Conservation (phyloP, 345 rosid genomes). For the Turnera subulata region DNA sequence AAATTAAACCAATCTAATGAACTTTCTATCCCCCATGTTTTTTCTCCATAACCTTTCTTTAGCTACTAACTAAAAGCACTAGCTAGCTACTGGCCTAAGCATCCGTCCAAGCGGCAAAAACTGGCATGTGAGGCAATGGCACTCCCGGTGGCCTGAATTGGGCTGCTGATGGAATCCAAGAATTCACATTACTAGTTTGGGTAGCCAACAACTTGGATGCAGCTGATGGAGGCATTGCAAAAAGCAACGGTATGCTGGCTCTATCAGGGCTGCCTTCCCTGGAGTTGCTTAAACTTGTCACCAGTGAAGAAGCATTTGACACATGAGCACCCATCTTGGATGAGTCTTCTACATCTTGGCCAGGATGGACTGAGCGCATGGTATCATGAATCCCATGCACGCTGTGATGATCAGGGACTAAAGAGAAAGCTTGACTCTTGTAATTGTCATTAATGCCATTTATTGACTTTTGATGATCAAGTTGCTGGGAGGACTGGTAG, state of each 20-base stretch:
- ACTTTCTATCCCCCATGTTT: slow-evolving; percentile 7
- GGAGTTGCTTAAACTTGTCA: slow-evolving; percentile 51
- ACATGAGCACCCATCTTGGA: slow-evolving; percentile 34
- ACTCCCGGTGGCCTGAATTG: slow-evolving; percentile 50
- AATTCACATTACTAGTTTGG: slow-evolving; percentile 31
- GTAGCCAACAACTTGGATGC: slow-evolving; percentile 42
- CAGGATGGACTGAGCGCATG: slow-evolving; percentile 14
- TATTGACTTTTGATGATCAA: slow-evolving; percentile 27
- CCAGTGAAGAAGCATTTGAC: slow-evolving; percentile 49
- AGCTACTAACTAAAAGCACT: slow-evolving; percentile 4
- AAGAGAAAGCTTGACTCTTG: slow-evolving; percentile 29
- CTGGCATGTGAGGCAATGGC: slow-evolving; percentile 60
- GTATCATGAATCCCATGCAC: slow-evolving; percentile 22
- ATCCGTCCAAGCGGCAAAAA: slow-evolving; percentile 87
- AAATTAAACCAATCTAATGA: slow-evolving; percentile 7
- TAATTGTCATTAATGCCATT: slow-evolving; percentile 17
- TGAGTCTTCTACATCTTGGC: slow-evolving; percentile 27
- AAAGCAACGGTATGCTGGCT: slow-evolving; percentile 40
- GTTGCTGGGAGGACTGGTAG: slow-evolving; percentile 37
- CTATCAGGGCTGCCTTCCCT: slow-evolving; percentile 60
- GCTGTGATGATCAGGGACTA: slow-evolving; percentile 27
- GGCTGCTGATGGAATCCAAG: slow-evolving; percentile 53
- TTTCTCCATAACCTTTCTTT: slow-evolving; percentile 10
- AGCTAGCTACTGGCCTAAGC: slow-evolving; percentile 27
- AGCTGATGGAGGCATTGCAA: slow-evolving; percentile 44